Evolutionary conservation across 1,284 basidiomycete species (phyloP), one percentile per base, ranked within the genome.

Genomic region (Trichosporon ovoides): DNA sequence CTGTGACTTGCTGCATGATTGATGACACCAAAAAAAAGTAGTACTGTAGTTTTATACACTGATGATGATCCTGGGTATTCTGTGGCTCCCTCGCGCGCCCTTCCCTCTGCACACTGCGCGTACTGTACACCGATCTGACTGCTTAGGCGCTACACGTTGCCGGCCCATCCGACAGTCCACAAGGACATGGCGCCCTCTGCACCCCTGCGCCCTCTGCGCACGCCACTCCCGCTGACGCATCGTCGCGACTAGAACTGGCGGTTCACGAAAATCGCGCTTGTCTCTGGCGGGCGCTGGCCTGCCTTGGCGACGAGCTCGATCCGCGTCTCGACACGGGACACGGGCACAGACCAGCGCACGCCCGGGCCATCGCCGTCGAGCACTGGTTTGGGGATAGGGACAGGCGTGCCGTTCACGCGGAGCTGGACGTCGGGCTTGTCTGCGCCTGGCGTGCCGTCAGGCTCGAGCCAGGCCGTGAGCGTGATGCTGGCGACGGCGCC

Each of bases 281-380:
- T 71, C 59, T 75, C 71, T 5, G 68, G 59, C 49, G 64, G 31
- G 19, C 28, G n/a, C 22, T 53, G 33, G 6, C 72, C 73, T 1
- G 66, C 66, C 50, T 64, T 68, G 22, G 69, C 67, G 2, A 72
- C 62, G 3, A 76, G 59, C 50, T 76, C 74, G 28, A 76, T 66
- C 64, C 67, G 70, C 33, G 58, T 70, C 28, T 73, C 70, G 38
- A 57, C 33, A 58, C 64, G 68, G 7, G 40, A 51, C 1, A 60
- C 54, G 12, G 70, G 70, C 18, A 75, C 52, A 2, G 55, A 67
- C 74, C 74, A 76, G 50, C 62, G 66, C 65, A 72, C 64, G 13
- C 60, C 72, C 14, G 56, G 59, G 36, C 58, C 52, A 28, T 62
- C 53, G 7, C 38, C 57, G 4, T 50, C 55, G 12, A 16, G 53